Base-by-base conservation (phyloP, 306 rosid species). In the Sphenostylis stenocarpa region DNA sequence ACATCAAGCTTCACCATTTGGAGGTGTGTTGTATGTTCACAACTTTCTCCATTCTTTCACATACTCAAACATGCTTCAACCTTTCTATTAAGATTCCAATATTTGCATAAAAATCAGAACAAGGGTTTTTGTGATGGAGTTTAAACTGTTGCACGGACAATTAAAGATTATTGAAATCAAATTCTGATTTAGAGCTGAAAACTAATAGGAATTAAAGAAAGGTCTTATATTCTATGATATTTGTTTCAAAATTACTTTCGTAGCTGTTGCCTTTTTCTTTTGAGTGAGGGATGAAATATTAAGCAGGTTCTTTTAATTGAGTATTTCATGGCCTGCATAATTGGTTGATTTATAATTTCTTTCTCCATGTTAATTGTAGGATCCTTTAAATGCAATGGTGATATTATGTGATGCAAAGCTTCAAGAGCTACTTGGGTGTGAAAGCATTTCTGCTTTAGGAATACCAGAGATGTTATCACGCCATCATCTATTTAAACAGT, bases 341-440 rank as follows among this genome's bases (percentile, higher is more conserved):
- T 74, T 61, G 23, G 36, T 49, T 73, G 44, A 33, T 23, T 58
- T 49, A 10, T 26, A 62, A 70, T 61, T 43, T 23, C 55, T 61
- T 43, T 23, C 55, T 71, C 29, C 33, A 7, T 77, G 41, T 72
- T 68, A 60, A 45, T 43, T 75, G 76, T 65, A 91, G 96, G 96
- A 91, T 79, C 96, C 96, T 76, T 61, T 81, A 52, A 87, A 88
- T 72, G 66, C 93, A 48, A 89, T 89, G 85, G 90, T 89, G 85
- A 89, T 91, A 82, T 52, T 79, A 34, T 91, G 96, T 61, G 96
- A 91, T 84, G 82, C 88, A 56, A 89, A 91, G 81, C 96, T 91
- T 81, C 86, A 63, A 9, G 91, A 87, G 56, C 88, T 91, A 56
- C 91, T 91, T 57, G 96, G 96, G 68, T 88, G 90, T 31, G 87